Conservation (phyloP, 345 rosid genomes). For the Populus nigra region DNA sequence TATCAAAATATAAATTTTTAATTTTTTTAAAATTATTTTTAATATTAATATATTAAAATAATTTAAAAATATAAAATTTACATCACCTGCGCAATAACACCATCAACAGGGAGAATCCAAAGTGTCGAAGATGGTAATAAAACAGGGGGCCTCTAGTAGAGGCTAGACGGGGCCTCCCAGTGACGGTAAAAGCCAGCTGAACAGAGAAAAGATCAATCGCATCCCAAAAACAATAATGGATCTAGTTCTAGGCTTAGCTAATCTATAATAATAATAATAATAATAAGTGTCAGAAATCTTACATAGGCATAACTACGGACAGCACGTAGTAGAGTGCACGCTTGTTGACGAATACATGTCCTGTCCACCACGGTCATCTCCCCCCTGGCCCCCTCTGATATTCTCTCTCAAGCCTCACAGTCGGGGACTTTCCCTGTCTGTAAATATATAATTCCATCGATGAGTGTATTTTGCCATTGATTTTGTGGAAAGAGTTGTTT, state of each 20-base stretch:
- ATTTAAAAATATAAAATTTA: too few species aligned
- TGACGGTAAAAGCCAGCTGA: not conserved
- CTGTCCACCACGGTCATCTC: not conserved
- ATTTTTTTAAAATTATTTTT: too few species aligned
- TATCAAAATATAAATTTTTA: too few species aligned
- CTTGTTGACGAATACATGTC: constrained; percentile 19
- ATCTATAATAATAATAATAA: not conserved
- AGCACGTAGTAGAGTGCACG: constrained; percentile 21
- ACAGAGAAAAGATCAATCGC: not conserved
- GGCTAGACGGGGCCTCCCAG: not conserved
- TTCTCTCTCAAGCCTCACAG: not conserved
- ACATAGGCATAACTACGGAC: constrained; percentile 12
- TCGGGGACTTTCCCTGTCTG: not conserved
- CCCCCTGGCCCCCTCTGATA: not conserved
- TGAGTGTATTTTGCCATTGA: too few species aligned
- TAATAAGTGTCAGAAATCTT: not conserved
- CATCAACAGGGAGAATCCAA: not conserved
- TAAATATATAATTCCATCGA: not conserved
- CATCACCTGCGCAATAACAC: rapidly evolving
- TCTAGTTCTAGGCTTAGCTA: not conserved
- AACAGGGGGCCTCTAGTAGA: not conserved
- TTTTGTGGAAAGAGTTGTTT: too few species aligned
- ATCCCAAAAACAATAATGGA: not conserved
- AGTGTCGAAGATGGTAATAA: not conserved
- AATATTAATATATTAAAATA: too few species aligned